Evolutionary conservation across 345 rosid species (phyloP).

Genomic region (Heritiera littoralis): DNA sequence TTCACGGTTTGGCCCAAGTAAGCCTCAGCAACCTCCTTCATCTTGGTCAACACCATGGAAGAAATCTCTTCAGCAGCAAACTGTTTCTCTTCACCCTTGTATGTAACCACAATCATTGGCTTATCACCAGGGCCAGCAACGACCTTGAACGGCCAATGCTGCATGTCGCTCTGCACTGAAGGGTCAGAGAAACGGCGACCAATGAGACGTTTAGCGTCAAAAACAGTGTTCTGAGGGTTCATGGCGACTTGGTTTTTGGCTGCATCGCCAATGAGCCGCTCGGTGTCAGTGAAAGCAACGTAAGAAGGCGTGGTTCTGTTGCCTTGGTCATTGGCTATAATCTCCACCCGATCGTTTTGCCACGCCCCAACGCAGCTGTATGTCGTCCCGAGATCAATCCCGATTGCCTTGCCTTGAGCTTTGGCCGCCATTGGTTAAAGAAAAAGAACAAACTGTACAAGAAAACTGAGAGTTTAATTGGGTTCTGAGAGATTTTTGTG

Average conservation of each 20-base stretch:
- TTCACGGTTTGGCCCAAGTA: conserved; percentile 29
- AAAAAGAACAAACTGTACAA: neutral
- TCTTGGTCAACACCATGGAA: conserved; percentile 23
- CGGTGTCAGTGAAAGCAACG: conserved; percentile 54
- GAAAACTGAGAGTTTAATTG: neutral
- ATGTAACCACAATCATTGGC: conserved; percentile 42
- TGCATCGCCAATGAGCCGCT: conserved; percentile 68
- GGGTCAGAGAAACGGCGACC: conserved; percentile 44
- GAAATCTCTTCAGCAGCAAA: conserved; percentile 44
- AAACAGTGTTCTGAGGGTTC: conserved; percentile 56
- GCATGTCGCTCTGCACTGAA: conserved; percentile 46
- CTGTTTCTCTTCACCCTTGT: conserved; percentile 45
- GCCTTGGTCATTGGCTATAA: conserved; percentile 46
- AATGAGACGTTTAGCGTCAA: conserved; percentile 49
- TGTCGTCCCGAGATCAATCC: conserved; percentile 47
- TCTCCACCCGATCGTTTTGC: conserved; percentile 46
- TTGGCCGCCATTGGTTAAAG: neutral
- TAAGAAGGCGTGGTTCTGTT: conserved; percentile 45
- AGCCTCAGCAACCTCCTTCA: conserved; percentile 42
- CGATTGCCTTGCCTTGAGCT: conserved; percentile 36
- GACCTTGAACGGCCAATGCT: conserved; percentile 49
- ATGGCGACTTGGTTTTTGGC: conserved; percentile 62
- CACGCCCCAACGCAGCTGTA: conserved; percentile 47
- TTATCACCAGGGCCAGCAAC: conserved; percentile 42
- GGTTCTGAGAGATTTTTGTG: neutral